Percentiles rank a stretch among this genome's conserved stretches.
Evolutionary conservation across 2,329 filamentous ascomycete genomes (phyloP).

Genomic region (Colletotrichum sp.): DNA sequence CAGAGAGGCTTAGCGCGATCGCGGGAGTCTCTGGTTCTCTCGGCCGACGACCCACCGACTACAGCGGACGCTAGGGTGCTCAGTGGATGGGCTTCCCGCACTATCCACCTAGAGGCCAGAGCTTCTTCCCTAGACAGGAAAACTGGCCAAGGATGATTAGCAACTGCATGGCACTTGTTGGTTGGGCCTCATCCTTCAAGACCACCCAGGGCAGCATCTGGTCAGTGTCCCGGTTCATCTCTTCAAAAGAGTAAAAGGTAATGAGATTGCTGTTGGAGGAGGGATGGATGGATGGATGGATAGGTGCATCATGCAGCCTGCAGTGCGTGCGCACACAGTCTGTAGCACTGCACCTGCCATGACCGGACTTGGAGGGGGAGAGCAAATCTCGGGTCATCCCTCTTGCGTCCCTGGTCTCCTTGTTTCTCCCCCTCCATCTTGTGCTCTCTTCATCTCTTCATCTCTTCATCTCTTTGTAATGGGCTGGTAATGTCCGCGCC

Average conservation of each 20-base stretch:
- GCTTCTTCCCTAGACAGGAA: neutral
- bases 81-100: conserved; percentile 14
- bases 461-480: neutral
- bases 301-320: conserved; percentile 10
- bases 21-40: neutral
- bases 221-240: neutral
- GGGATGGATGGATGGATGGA: neutral
- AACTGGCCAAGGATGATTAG: neutral
- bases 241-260: neutral
- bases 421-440: neutral
- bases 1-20: conserved; percentile 10
- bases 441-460: neutral
- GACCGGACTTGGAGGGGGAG: neutral
- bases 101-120: conserved; percentile 1
- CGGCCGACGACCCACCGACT: neutral
- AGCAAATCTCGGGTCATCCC: neutral
- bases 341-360: conserved; percentile 13
- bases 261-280: neutral
- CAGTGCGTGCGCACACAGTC: conserved; percentile 13
- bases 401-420: neutral
- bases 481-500: neutral
- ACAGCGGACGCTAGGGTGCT: conserved; percentile 8
- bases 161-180: neutral
- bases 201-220: neutral
- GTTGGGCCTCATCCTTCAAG: neutral